Percentiles rank a stretch among this genome's conserved stretches.
phyloP scores from a whole-genome alignment of 2,329 filamentous ascomycete genomes.

The Aspergillus jensenii region DNA sequence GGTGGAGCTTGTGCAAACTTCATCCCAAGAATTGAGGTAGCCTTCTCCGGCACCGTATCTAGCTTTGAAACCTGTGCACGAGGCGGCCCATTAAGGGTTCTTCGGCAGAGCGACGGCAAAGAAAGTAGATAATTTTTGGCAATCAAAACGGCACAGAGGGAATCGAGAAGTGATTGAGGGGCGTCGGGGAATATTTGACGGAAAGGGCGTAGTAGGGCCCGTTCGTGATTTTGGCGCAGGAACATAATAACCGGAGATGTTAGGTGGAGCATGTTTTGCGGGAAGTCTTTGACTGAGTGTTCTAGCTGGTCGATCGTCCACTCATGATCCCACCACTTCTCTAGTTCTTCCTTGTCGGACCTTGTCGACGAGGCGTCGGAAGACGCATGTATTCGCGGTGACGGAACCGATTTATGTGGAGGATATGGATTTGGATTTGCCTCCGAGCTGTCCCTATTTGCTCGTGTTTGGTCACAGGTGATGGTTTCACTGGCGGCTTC shows the following conservation, averaged over 20 bases:
- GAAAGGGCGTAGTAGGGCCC: conserved; percentile 34
- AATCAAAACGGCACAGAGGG: conserved; percentile 38
- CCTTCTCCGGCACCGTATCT: conserved; percentile 35
- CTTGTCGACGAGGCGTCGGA: conserved; percentile 20
- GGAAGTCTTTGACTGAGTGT: conserved; percentile 36
- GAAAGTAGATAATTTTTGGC: conserved; percentile 39
- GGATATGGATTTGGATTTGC: conserved; percentile 21
- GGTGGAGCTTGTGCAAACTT: conserved; percentile 28
- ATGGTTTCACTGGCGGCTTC: conserved; percentile 28
- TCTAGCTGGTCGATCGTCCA: conserved; percentile 42
- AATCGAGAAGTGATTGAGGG: conserved; percentile 34
- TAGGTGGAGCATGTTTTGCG: conserved; percentile 35
- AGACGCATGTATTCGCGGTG: conserved; percentile 17
- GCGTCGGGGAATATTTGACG: conserved; percentile 36
- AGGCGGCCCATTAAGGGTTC: conserved; percentile 19
- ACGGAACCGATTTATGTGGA: conserved; percentile 15
- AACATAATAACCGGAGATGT: conserved; percentile 42
- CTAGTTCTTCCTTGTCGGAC: conserved; percentile 28
- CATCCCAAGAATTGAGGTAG: conserved; percentile 33
- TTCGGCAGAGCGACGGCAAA: conserved; percentile 26
- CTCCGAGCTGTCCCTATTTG: conserved; percentile 18
- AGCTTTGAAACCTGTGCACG: conserved; percentile 23
- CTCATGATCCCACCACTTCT: conserved; percentile 39
- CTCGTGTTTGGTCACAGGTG: conserved; percentile 22
- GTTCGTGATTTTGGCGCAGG: conserved; percentile 38